Base-by-base conservation (phyloP, 73 alveolate species). In the Paramecium tetraurelia region DNA sequence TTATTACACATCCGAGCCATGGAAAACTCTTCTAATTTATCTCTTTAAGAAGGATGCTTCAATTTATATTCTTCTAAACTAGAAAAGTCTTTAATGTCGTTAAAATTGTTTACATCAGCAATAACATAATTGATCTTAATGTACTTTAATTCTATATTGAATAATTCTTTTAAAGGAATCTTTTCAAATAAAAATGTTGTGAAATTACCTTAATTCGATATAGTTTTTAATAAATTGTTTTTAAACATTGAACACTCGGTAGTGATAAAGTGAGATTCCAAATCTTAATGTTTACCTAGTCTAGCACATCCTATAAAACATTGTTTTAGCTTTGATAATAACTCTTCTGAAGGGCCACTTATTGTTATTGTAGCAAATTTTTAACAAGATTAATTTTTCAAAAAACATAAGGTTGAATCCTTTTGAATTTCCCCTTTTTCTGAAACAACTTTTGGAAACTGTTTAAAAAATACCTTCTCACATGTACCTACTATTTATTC, bases 181-280 rank as follows among this genome's bases (percentile, higher is more conserved):
- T 75, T 75, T 75, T 75, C 87, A 75, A 75, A 75, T 35, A 75
- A 41, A n/a, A 35, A 75, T 5, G 29, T 75, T 75, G 68, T 36
- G 36, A 75, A 75, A 75, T 75, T 41, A 14, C 87, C 87, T 29
- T 22, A 38, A 22, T 38, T 35, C 18, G 59, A 41, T 18, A 75
- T 38, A 11, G 84, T 27, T 63, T 27, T 63, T 22, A 27, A 12
- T 27, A 27, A 48, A 10, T 31, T 63, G 48, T 75, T 29, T 18
- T 75, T 75, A 29, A 38, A 29, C 18, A 75, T 38, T 36, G 38
- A 29, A 38, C 38, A 21, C 14, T 75, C 87, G 2, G 87, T 75
- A 2, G 33, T 38, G 16, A 75, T 75, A 24, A 75, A 38, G 11
- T 41, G 38, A 16, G 68, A 29, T 75, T 75, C 87, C 22, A 75